phyloP scores from a whole-genome alignment of 2,329 filamentous ascomycete genomes.

The Colletotrichum ledebouriae region DNA sequence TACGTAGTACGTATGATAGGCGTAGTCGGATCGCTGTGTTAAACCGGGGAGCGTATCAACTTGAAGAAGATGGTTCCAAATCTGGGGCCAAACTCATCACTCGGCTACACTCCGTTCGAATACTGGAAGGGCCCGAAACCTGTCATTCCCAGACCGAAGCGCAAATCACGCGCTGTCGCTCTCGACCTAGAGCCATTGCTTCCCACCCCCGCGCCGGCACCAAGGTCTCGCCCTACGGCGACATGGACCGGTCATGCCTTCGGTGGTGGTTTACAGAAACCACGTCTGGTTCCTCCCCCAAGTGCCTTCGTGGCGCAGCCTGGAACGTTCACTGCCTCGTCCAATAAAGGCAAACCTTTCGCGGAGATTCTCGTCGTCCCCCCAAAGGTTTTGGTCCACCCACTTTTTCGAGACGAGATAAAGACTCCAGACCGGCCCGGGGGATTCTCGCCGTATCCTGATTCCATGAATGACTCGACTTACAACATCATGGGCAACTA shows the following conservation, averaged over 20 bases:
- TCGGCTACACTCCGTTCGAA: constrained; percentile 47
- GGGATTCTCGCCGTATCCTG: constrained; percentile 31
- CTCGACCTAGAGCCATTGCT: constrained; percentile 35
- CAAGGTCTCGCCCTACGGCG: constrained; percentile 25
- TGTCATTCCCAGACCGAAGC: constrained; percentile 32
- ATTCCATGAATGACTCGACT: constrained; percentile 30
- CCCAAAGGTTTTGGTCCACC: constrained; percentile 38
- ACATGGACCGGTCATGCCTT: constrained; percentile 33
- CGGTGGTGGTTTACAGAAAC: neutral
- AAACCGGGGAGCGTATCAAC: constrained; percentile 37
- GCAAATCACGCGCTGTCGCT: constrained; percentile 31
- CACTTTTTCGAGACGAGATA: constrained; percentile 40
- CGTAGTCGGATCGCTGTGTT: constrained; percentile 32
- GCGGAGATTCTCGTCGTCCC: constrained; percentile 38
- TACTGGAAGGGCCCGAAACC: constrained; percentile 47
- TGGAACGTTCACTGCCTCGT: constrained; percentile 20
- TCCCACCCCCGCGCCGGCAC: constrained; percentile 30
- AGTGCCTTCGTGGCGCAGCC: constrained; percentile 39
- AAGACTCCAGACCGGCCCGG: constrained; percentile 40
- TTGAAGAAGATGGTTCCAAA: constrained; percentile 38
- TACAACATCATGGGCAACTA: constrained; percentile 34
- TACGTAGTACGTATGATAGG: constrained; percentile 37
- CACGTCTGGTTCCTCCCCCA: constrained; percentile 8
- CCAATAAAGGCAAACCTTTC: constrained; percentile 34
- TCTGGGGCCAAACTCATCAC: constrained; percentile 34